Conservation (phyloP, 208 protist species). For the Trypanosoma melophagium region DNA sequence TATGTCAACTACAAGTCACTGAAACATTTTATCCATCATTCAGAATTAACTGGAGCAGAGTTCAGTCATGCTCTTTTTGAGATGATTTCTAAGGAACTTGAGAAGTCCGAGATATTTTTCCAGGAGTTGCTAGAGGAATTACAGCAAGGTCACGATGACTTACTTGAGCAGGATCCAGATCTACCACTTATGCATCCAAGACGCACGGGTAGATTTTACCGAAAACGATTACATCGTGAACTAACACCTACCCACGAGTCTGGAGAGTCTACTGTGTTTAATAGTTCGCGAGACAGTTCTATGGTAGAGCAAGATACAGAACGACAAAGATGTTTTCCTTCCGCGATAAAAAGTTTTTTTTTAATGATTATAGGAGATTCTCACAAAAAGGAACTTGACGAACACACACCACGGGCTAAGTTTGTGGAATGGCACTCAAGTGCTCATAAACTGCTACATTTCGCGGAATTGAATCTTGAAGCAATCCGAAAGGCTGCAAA, state of each 20-base stretch:
- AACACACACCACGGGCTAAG: constrained; percentile 66
- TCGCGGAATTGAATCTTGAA: constrained; percentile 88
- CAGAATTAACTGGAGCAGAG: constrained; percentile 61
- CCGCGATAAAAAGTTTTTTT: constrained; percentile 63
- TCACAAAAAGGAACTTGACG: constrained; percentile 47
- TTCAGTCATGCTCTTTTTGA: constrained; percentile 81
- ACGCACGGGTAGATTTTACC: constrained; percentile 51
- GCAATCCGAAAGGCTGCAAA: constrained; percentile 85
- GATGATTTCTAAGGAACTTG: constrained; percentile 70
- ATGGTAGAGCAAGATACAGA: constrained; percentile 22
- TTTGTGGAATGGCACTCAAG: constrained; percentile 90
- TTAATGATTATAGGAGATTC: constrained; percentile 83
- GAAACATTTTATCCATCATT: constrained; percentile 80
- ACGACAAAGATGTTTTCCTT: constrained; percentile 29
- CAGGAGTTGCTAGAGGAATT: constrained; percentile 78
- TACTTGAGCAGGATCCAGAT: constrained; percentile 67
- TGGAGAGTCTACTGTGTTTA: constrained; percentile 9
- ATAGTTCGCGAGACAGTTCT: constrained; percentile 30
- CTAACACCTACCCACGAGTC: background rate
- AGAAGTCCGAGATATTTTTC: constrained; percentile 70
- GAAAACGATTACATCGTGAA: constrained; percentile 34
- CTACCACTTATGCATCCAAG: constrained; percentile 36
- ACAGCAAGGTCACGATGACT: constrained; percentile 58
- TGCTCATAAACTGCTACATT: constrained; percentile 87
- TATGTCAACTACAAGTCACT: constrained; percentile 90